A percentile compares a stretch with the other conserved stretches of the same genome.
phyloP scores from a whole-genome alignment of 345 rosid genomes.

The Citrus trifoliata region DNA sequence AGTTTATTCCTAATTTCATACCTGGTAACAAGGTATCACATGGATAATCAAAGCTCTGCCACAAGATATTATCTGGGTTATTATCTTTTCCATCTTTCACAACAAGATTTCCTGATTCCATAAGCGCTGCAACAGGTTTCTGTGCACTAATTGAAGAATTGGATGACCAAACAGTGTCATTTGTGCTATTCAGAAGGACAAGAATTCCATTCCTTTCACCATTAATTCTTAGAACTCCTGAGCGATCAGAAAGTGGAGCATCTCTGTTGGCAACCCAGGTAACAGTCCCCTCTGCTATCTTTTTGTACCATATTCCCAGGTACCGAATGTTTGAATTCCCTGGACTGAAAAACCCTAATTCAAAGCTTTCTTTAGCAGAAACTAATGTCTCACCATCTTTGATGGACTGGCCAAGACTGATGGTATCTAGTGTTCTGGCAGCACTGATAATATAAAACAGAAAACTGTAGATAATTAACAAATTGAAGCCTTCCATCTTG shows the following conservation, averaged over 20 bases:
- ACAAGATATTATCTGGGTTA: conserved; percentile 15
- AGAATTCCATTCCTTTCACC: neutral
- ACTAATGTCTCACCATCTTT: conserved; percentile 17
- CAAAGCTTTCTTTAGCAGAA: conserved; percentile 25
- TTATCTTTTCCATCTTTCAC: conserved; percentile 23
- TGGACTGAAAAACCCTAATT: conserved; percentile 38
- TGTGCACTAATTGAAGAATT: conserved; percentile 10
- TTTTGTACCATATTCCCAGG: conserved; percentile 44
- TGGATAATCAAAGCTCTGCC: conserved; percentile 59
- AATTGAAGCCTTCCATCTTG: neutral
- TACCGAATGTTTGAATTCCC: conserved; percentile 22
- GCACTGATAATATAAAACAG: neutral
- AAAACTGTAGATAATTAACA: neutral
- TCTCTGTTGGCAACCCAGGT: conserved; percentile 39
- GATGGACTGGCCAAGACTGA: conserved; percentile 8
- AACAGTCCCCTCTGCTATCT: conserved; percentile 12
- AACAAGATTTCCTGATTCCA: conserved; percentile 49
- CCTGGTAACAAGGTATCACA: conserved; percentile 44
- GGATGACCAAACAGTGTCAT: conserved; percentile 29
- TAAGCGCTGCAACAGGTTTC: conserved; percentile 29
- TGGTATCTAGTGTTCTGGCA: neutral
- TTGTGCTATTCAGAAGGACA: neutral
- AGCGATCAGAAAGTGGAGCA: conserved; percentile 8
- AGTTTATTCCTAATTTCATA: conserved; percentile 46
- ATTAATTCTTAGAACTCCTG: conserved; percentile 12